These are phyloP conservation scores for Acrocalymma vagum DNA, from an alignment of 2,329 filamentous ascomycete species.

Conservation along the genomic window DNA sequence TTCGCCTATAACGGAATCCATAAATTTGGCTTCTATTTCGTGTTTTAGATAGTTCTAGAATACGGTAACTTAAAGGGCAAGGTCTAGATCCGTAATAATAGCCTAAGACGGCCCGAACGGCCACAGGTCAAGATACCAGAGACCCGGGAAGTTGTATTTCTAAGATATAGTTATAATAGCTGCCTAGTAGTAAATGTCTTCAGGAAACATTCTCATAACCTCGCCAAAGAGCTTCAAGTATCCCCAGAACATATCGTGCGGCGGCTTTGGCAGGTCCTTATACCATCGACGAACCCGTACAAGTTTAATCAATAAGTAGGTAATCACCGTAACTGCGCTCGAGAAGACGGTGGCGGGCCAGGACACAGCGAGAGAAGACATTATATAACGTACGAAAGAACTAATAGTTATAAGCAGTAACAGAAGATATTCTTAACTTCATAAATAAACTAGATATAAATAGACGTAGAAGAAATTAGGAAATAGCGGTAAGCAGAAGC, in stretches of 20 bases:
- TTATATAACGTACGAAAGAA: no score
- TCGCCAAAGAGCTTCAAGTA: conserved; percentile 51
- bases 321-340: no score
- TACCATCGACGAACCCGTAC: no score
- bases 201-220: conserved; percentile 41
- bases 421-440: no score
- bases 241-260: conserved; percentile 52
- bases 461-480: no score
- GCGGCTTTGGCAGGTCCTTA: conserved; percentile 54
- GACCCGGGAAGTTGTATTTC: conserved; percentile 41
- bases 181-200: conserved; percentile 45
- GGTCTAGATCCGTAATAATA: conserved; percentile 49
- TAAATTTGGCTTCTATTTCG: conserved; percentile 12
- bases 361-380: no score
- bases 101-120: conserved; percentile 42
- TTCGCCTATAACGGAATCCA: conserved; percentile 36
- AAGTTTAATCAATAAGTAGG: no score
- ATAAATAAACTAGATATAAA: no score
- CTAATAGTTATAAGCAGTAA: no score
- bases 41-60: conserved; percentile 44
- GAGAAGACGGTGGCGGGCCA: no score
- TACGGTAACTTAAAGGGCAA: conserved; percentile 48
- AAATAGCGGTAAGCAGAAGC: no score
- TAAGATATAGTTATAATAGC: conserved; percentile 44
- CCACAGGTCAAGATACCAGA: conserved; percentile 58